Evolutionary conservation across 2,329 filamentous ascomycete species (phyloP).

Genomic region (Keithomyces neogunnii): DNA sequence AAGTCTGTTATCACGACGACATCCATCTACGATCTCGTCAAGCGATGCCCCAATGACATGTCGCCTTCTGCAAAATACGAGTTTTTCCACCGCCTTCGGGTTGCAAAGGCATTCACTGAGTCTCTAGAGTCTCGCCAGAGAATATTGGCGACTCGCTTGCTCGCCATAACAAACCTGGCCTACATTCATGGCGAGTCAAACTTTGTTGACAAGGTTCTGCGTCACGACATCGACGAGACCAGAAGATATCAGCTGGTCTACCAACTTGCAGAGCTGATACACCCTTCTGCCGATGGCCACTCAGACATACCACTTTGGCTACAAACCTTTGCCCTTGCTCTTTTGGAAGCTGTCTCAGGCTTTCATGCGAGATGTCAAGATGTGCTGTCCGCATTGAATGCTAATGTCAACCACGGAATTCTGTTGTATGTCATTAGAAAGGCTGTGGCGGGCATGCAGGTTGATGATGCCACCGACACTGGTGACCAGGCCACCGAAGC

Average conservation of each 20-base stretch:
- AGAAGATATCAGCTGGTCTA: constrained; percentile 83
- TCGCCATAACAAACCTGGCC: constrained; percentile 84
- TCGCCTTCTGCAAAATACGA: constrained; percentile 73
- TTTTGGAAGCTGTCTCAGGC: constrained; percentile 78
- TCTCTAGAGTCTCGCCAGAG: constrained; percentile 61
- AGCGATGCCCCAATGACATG: constrained; percentile 51
- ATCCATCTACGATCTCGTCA: constrained; percentile 48
- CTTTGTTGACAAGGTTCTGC: constrained; percentile 81
- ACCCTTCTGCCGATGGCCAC: constrained; percentile 66
- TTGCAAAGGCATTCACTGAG: constrained; percentile 68
- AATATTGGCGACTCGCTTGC: constrained; percentile 69
- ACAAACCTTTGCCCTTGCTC: constrained; percentile 72
- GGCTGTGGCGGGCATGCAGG: constrained; percentile 72
- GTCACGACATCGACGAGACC: constrained; percentile 82
- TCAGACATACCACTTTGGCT: constrained; percentile 62
- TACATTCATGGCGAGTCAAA: constrained; percentile 76
- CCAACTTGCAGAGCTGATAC: constrained; percentile 85
- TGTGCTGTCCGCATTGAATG: constrained; percentile 82
- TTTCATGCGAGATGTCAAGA: constrained; percentile 71
- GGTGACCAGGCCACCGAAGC: constrained; percentile 55
- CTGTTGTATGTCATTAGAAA: constrained; percentile 89
- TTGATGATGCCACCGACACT: constrained; percentile 41
- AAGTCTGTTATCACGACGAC: constrained; percentile 42
- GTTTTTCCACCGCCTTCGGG: constrained; percentile 71
- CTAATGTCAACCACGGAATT: constrained; percentile 93